Base-by-base conservation (phyloP, 345 rosid genomes). In the Carallia brachiata region DNA sequence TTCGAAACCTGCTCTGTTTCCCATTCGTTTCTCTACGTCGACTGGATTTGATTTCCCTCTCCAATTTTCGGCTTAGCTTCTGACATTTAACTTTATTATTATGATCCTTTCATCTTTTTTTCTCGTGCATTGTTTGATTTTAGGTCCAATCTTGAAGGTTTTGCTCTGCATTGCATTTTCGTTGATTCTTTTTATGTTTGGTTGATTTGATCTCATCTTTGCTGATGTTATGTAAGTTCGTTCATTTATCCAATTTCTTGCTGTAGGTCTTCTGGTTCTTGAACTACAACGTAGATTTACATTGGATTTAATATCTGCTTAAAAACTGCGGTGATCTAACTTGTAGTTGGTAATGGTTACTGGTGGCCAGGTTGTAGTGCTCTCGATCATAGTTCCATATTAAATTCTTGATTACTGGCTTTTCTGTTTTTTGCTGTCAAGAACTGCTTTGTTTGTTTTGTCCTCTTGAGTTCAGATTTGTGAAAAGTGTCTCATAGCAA, bases 201-300 rank as follows among this genome's bases (percentile, higher is more conserved):
- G 53, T 70, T 78, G 75, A 74, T 80, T 77, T 70, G 80, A 68
- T 23, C 23, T 23, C 23, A 23, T 65, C 58, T 30, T 9, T 32
- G 39, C 56, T 56, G 12, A 19, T 5, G 3, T 37, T 54, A 4
- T 19, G 23, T 23, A 23, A 23, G 16, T 56, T 10, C 7, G 6
- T 56, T 27, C 6, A 13, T 56, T 8, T 9, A 27, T 56, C 60
- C 60, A 27, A 56, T 30, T 23, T 52, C 30, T 47, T 28, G 23
- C 31, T 19, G 5, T 6, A 28, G 27, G 34, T 44, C 23, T 68
- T 31, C 37, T 2, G 9, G 32, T 52, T 59, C 16, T 61, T 44
- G 30, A 78, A 32, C 72, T 23, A 48, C 78, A 71, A 70, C 73
- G 85, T 39, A 55, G 78, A 75, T 74, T 74, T 36, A 6, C 59